phyloP scores from a whole-genome alignment of 176 grass and related monocot species.

The Tuctoria greenei region DNA sequence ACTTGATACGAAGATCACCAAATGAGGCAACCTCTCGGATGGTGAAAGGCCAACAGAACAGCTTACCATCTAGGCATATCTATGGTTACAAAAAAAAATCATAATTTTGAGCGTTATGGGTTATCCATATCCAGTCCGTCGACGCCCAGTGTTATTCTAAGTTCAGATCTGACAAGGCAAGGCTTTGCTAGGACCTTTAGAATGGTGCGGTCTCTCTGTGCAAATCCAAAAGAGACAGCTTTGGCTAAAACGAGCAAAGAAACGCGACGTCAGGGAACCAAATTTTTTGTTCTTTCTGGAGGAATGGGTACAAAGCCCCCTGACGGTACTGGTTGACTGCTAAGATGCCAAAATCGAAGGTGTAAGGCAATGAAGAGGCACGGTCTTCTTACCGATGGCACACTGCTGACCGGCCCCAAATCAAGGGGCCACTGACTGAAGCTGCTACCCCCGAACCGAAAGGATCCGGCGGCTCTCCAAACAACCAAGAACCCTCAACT shows the following conservation, averaged over 20 bases:
- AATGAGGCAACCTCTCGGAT: constrained; percentile 18
- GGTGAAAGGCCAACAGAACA: constrained; percentile 22
- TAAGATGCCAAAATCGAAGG: background rate
- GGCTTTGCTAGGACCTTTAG: background rate
- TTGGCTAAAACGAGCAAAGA: constrained; percentile 26
- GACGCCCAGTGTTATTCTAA: background rate
- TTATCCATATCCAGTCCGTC: constrained; percentile 23
- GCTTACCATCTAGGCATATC: too few relatives aligned
- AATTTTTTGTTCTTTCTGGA: too few relatives aligned
- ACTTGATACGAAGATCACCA: constrained; percentile 22
- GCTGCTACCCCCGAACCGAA: background rate
- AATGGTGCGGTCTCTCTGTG: background rate
- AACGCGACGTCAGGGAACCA: too few relatives aligned
- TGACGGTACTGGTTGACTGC: too few relatives aligned
- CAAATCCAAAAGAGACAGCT: background rate
- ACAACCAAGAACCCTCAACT: too few relatives aligned
- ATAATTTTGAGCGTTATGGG: background rate
- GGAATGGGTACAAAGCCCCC: too few relatives aligned
- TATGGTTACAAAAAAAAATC: background rate
- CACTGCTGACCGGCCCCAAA: background rate
- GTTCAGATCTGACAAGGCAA: background rate
- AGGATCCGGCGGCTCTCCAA: too few relatives aligned
- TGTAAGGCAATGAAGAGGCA: background rate
- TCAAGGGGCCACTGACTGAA: background rate
- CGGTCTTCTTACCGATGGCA: background rate